phyloP scores from a whole-genome alignment of 208 protist species.

The Trypanosoma rangeli region DNA sequence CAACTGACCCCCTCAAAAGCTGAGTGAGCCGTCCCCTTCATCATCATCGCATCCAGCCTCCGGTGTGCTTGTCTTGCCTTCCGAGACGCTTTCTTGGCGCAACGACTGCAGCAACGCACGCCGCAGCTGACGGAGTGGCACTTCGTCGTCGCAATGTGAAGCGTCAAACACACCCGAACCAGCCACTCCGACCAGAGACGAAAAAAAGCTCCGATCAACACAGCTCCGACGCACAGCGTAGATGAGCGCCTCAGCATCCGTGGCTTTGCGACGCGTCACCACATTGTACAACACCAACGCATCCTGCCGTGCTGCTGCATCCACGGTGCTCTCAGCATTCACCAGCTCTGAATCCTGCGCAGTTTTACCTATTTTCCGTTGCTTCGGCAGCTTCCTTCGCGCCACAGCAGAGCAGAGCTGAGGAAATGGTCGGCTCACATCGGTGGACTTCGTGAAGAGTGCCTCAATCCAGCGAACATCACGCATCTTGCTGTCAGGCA shows the following conservation, averaged over 20 bases:
- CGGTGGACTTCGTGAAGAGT: constrained; percentile 45
- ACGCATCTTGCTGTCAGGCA: constrained; percentile 42
- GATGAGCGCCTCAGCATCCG: constrained; percentile 57
- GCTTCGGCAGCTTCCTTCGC: constrained; percentile 1
- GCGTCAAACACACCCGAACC: constrained; percentile 37
- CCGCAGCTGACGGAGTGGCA: constrained; percentile 50
- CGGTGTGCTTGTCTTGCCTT: background rate
- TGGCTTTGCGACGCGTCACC: constrained; percentile 46
- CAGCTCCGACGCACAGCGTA: constrained; percentile 75
- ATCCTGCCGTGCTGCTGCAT: background rate
- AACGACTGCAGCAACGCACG: constrained; percentile 46
- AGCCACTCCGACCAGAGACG: constrained; percentile 11
- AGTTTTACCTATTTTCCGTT: background rate
- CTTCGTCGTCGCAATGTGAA: constrained; percentile 46
- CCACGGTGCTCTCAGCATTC: background rate
- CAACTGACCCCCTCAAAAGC: constrained; percentile 14
- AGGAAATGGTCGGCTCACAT: constrained; percentile 61
- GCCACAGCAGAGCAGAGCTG: constrained; percentile 34
- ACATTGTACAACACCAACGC: constrained; percentile 63
- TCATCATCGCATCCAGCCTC: background rate
- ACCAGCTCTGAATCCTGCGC: background rate
- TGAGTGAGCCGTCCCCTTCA: constrained; percentile 26
- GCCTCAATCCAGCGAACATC: constrained; percentile 73
- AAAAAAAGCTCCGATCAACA: constrained; percentile 42
- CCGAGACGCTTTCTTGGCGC: background rate